Evolutionary conservation across 306 rosid species (phyloP), one percentile per base, ranked within the genome.

Genomic region (Lathyrus aphaca): DNA sequence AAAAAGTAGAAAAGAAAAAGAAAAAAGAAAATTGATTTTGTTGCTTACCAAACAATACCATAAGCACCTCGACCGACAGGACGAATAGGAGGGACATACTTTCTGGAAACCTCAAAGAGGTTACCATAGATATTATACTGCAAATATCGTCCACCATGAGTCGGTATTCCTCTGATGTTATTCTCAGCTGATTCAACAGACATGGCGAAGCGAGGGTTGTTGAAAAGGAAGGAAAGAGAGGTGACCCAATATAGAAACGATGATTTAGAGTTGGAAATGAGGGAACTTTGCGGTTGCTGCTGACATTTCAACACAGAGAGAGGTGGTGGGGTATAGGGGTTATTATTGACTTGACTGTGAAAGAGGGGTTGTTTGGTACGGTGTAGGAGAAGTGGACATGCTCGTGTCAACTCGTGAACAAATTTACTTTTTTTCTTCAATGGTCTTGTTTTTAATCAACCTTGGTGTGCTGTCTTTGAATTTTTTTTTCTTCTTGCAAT

Each of bases 31-130:
- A 15, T 0, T 16, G 5, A 27, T 42, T 19, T 40, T 18, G n/a
- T 68, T 51, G 16, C 90, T 80, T 80, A 94, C 97, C 98, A 94
- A 74, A 88, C 98, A 72, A 94, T 84, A 64, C 97, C 98, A 75
- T 87, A 84, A 77, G 98, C 98, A 4, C 98, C 97, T 86, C 97
- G 87, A 5, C 98, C 98, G 32, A 94, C 90, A 8, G 98, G 98
- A 29, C 96, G 84, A 61, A 94, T 84, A 5, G 98, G 98, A 60
- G 98, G 98, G 30, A 87, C 85, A 69, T 94, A 94, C 86, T 94
- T 94, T 15, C 76, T 84, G 1, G 97, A 86, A 77, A 88, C 98
- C 77, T 90, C 98, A 37, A 94, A 94, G 68, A 90, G 88, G 55
- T 90, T 94, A 8, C 97, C 97, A 59, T 88, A 88, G 72, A 94